Evolutionary conservation across 345 rosid genomes (phyloP), one percentile per base, ranked within the genome.

Genomic region (Murraya koenigii): DNA sequence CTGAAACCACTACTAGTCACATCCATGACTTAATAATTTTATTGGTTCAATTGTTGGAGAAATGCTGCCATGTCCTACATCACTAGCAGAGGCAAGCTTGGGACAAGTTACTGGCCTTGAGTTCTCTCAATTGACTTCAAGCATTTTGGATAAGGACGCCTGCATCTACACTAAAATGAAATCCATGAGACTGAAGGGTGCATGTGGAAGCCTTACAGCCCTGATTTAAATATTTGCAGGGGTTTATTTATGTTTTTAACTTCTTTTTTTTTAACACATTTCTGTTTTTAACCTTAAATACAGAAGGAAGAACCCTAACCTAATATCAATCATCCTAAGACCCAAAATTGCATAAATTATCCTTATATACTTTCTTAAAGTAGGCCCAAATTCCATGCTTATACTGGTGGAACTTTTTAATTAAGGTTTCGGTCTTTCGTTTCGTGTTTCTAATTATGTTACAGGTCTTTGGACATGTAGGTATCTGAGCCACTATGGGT

Each of bases 401-500:
- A 26, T 30, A 60, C 15, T 15, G 14, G 7, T 13, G 1, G 35
- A 62, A 14, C 22, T 0, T 9, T 62, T 11, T 28, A 62, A 4
- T 7, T 35, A 33, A 47, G 79, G 55, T 63, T 78, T 58, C 20
- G 38, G 56, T 41, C 3, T 75, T 65, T 30, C 1, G 26, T 62
- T 66, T 79, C 58, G 26, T 77, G 7, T 64, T 82, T 75, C 85
- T 82, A 81, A 83, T 79, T 84, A 66, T 79, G 78, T 82, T 76
- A 81, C 75, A 81, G 84, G 75, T 77, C 84, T 87, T 55, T 28
- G 26, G 75, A 69, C 84, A 68, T 77, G 77, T 86, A 94, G 94
- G 36, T 94, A 73, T 88, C 88, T 73, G 92, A 87, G 87, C 99
- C 98, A 49, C 83, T 95, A 60, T 88, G 93, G 70, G 82, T 75